Percentiles rank a stretch among this genome's conserved stretches.
These are phyloP conservation scores for Xylariaceae sp. DNA, from an alignment of 2,329 filamentous ascomycete species.

Conservation along the genomic window DNA sequence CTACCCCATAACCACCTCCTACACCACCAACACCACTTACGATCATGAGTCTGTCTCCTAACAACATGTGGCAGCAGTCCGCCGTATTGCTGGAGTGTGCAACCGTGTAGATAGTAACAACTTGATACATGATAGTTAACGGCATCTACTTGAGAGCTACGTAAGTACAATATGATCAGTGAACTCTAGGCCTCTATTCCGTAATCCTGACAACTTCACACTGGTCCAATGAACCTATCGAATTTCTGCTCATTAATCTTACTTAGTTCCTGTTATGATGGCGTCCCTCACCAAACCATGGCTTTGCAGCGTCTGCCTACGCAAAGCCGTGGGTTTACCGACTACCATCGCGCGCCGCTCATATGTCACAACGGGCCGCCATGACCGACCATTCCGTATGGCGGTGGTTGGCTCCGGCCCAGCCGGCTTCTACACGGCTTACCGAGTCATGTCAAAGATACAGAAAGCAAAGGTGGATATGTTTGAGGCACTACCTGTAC, in stretches of 20 bases:
- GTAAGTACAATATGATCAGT: too few relatives aligned
- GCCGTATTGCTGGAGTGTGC: too few relatives aligned
- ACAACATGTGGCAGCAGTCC: too few relatives aligned
- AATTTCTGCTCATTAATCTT: background rate
- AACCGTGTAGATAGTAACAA: too few relatives aligned
- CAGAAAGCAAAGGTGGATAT: slow-evolving; percentile 76
- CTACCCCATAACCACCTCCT: too few relatives aligned
- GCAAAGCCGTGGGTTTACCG: slow-evolving; percentile 17
- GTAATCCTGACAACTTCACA: background rate
- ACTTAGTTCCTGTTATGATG: slow-evolving; percentile 19
- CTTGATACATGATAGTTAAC: too few relatives aligned
- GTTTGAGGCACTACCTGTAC: slow-evolving; percentile 91
- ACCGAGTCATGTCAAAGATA: slow-evolving; percentile 74
- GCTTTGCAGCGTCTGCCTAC: slow-evolving; percentile 29
- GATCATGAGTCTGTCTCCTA: too few relatives aligned
- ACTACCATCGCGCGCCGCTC: slow-evolving; percentile 17
- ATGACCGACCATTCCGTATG: slow-evolving; percentile 62
- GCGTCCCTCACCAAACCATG: slow-evolving; percentile 26
- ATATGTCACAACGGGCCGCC: slow-evolving; percentile 26
- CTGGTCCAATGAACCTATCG: background rate
- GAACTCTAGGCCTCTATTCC: background rate
- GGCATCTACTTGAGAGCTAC: too few relatives aligned
- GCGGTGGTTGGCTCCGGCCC: slow-evolving; percentile 91
- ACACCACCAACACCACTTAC: too few relatives aligned
- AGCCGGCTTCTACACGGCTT: slow-evolving; percentile 91